Base-by-base conservation (phyloP, 176 grass and related monocot genomes). In the Oryza nivara region DNA sequence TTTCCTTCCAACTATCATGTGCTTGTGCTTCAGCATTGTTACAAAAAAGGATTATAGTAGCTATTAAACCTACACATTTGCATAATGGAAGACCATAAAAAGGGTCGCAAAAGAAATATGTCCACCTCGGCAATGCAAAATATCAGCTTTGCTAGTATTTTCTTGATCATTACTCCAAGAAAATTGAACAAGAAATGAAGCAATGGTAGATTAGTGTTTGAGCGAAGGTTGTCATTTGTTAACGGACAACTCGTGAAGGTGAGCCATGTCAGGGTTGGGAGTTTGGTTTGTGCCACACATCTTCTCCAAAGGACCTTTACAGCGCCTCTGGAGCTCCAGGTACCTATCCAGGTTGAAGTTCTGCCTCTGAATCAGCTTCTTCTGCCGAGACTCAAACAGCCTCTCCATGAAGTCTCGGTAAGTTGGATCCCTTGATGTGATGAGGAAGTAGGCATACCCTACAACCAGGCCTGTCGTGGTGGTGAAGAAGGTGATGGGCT, bases 401-500 rank as follows among this genome's bases (percentile, higher is more conserved):
- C 96, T 91, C 73, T 96, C 90, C 96, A 96, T 94, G 79, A 96
- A 93, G 81, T 99, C 97, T 51, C 90, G 75, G 84, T 99, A 99
- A 0, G 97, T 99, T 0, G 97, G 97, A 65, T 99, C 97, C 72
- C 97, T 96, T 32, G 93, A 90, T 28, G 97, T 99, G n/a, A 94
- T 89, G 51, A 99, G 90, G 87, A 99, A 99, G 79, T 99, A 99
- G 0, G 83, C 89, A 6, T 96, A 99, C 8, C 97, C 97, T 6
- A 92, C 74, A 12, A 99, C 81, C 47, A 99, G 86, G 61, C 93
- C 91, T 11, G 86, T 87, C 1, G 93, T 90, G 6, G 97, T 96
- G 9, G 88, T 79, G 84, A 99, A 99, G 90, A 96, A 99, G 2
- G 97, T 91, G 66, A 99, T 94, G 3, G 97, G 97, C 76, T 99